Conservation (phyloP, 1,284 basidiomycete species). For the Puccinia horiana region DNA sequence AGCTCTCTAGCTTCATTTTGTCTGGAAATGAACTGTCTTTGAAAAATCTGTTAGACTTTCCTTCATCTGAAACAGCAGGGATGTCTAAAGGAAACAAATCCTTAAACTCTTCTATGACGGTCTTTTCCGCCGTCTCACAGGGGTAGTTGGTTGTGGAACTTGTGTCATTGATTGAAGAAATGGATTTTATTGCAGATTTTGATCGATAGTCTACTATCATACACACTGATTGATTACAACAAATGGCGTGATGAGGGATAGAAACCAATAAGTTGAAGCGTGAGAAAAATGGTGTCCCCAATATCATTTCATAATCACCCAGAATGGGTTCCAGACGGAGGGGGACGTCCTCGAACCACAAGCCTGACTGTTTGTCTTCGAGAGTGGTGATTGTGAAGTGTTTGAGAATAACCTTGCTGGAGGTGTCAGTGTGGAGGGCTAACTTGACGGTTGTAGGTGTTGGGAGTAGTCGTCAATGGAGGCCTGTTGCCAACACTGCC, state of each 20-base stretch:
- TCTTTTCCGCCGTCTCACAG: neutral
- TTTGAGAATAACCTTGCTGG: neutral
- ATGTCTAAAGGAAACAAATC: neutral
- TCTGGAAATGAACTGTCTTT: neutral
- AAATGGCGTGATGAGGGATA: neutral
- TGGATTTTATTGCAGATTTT: neutral
- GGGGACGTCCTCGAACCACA: neutral
- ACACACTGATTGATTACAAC: neutral
- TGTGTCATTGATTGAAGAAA: neutral
- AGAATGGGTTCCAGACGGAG: neutral
- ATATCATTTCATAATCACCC: conserved; percentile 7
- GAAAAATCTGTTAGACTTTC: neutral
- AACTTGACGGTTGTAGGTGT: neutral
- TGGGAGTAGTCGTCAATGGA: neutral
- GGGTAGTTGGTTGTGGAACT: neutral
- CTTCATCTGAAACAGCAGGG: neutral
- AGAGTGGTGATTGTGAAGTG: neutral
- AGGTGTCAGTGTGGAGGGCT: neutral
- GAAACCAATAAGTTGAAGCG: neutral
- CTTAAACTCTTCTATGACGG: neutral
- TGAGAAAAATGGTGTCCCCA: conserved; percentile 11
- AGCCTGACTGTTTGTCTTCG: neutral
- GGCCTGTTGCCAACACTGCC: neutral
- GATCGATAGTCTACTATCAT: neutral
- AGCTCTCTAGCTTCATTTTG: neutral